phyloP scores from a whole-genome alignment of 1,284 basidiomycete species.

The Naganishia sp. region DNA sequence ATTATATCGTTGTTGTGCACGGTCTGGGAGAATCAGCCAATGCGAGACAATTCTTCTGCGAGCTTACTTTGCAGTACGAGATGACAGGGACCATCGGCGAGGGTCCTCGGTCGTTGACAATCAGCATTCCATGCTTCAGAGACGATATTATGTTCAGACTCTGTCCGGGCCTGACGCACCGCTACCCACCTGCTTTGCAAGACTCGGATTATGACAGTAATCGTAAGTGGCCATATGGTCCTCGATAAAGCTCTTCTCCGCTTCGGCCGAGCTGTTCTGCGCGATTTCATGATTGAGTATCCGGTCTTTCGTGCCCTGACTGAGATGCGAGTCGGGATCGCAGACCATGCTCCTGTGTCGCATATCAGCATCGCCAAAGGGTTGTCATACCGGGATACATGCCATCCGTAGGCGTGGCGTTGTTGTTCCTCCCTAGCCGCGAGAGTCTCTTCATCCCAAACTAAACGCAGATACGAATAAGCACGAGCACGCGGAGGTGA shows the following conservation, averaged over 20 bases:
- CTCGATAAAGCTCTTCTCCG: slow-evolving; percentile 42
- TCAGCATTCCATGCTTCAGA: slow-evolving; percentile 28
- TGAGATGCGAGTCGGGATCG: neutral
- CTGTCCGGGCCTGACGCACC: neutral
- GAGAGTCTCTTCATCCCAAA: slow-evolving; percentile 13
- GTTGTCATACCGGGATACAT: neutral
- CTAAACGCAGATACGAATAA: neutral
- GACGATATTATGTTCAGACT: neutral
- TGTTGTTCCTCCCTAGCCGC: slow-evolving; percentile 2
- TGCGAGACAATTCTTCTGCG: too few relatives aligned
- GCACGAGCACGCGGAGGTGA: neutral
- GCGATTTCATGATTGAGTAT: slow-evolving; percentile 7
- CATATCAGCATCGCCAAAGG: neutral
- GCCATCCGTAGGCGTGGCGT: slow-evolving; percentile 7
- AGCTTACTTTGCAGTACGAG: slow-evolving; percentile 1
- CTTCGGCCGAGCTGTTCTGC: slow-evolving; percentile 35
- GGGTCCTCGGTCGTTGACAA: slow-evolving; percentile 28
- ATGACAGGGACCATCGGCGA: neutral
- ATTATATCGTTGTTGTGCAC: slow-evolving; percentile 44
- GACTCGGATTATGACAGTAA: slow-evolving; percentile 46
- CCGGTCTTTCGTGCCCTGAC: neutral
- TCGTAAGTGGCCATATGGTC: slow-evolving; percentile 44
- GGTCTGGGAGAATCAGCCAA: slow-evolving; percentile 27
- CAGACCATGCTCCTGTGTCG: slow-evolving; percentile 6
- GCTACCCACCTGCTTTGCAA: slow-evolving; percentile 40